Evolutionary conservation across 2,329 filamentous ascomycete genomes (phyloP), one percentile per base, ranked within the genome.

Genomic region (Emericellopsis cladophorae): DNA sequence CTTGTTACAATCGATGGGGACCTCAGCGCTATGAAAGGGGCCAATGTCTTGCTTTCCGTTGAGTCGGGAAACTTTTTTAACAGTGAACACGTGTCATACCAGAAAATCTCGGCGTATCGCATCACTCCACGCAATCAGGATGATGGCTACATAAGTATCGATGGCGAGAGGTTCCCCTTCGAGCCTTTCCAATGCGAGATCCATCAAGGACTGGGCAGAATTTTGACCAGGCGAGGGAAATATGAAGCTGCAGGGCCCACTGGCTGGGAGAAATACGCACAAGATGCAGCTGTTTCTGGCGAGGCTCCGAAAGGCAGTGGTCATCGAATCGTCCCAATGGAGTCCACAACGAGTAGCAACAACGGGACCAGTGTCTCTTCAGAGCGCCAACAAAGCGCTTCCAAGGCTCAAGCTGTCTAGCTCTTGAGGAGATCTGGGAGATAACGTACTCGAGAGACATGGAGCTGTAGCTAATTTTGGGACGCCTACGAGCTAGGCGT

Each of bases 171-270:
- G 41, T 70, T 94, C 3, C 84, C 87, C 0, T 96, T 94, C 56
- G 81, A 81, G 51, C 83, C 86, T 0, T 93, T 95, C 56, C 92
- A 98, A 65, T 86, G 81, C 3, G 92, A 98, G 62, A 72, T 95
- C 7, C 87, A 95, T 57, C 74, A 68, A 40, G 84, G 82, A 0
- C 66, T 98, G 21, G 92, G 86, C 1, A 86, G 84, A 4, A 84
- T 90, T n/a, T 66, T 96, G 47, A 86, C 85, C 39, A 86, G 82
- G 61, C 76, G 68, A 23, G 84, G 79, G 45, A 62, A 72, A 42
- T 95, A 87, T 57, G 87, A 94, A 52, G 67, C 70, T 0, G 62
- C 64, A 2, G 76, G 77, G 0, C 75, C 41, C 10, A 6, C 7
- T 15, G 41, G 41, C 9, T 43, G 41, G 41, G 41, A 40, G n/a